Conservation (phyloP, 108 stramenopile genomes). For the Skeletonema tropicum region DNA sequence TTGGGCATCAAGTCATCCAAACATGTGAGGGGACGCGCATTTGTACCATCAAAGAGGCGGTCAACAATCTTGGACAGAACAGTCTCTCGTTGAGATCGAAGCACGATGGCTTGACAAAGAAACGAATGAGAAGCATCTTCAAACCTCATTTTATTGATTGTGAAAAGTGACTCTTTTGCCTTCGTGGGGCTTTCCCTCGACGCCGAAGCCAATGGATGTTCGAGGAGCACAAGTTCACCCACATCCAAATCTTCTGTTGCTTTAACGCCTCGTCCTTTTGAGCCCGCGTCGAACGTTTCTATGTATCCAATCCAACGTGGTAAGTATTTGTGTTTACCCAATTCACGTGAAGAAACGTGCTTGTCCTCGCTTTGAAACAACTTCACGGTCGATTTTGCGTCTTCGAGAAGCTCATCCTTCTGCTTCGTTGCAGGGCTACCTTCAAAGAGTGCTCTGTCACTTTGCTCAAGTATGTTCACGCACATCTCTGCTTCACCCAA, state of each 20-base stretch:
- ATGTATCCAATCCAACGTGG: slow-evolving; percentile 18
- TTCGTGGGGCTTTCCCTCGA: not conserved
- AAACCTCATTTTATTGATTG: not conserved
- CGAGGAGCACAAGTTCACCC: slow-evolving; percentile 11
- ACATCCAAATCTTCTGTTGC: slow-evolving; percentile 3
- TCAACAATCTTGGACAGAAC: slow-evolving; percentile 13
- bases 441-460: not conserved
- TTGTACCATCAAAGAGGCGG: slow-evolving; percentile 22
- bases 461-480: too few species aligned
- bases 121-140: slow-evolving; percentile 12
- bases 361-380: not conserved
- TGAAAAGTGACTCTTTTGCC: slow-evolving; percentile 3
- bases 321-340: slow-evolving; percentile 5
- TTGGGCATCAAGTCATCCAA: slow-evolving; percentile 22
- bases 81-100: slow-evolving; percentile 19
- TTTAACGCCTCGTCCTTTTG: slow-evolving; percentile 25
- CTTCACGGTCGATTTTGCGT: not conserved
- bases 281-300: slow-evolving; percentile 20
- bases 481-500: slow-evolving; percentile 20
- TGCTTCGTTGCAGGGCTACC: not conserved
- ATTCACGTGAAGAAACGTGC: not conserved
- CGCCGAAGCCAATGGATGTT: slow-evolving; percentile 17
- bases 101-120: slow-evolving; percentile 15
- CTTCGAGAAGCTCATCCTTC: not conserved
- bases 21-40: slow-evolving; percentile 6